These are phyloP conservation scores for Botrytis squamosa DNA, from an alignment of 2,329 filamentous ascomycete genomes.

Conservation along the genomic window DNA sequence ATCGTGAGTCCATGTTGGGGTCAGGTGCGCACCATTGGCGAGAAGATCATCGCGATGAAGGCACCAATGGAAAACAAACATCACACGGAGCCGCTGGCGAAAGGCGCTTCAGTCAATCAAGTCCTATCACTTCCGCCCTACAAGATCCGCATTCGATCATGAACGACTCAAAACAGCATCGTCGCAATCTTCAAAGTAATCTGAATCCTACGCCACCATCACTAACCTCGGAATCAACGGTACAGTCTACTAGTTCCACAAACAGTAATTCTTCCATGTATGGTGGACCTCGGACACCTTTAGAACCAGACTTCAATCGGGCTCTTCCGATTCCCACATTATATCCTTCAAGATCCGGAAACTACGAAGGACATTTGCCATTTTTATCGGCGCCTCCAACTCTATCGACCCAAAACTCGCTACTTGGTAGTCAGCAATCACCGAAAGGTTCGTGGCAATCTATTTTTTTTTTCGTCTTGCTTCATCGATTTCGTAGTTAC, in stretches of 20 bases:
- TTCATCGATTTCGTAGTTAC: not conserved
- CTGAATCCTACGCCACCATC: conserved; percentile 34
- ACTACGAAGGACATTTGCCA: conserved; percentile 35
- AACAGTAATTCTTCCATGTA: conserved; percentile 33
- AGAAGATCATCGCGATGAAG: conserved; percentile 33
- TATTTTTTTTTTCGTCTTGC: not conserved
- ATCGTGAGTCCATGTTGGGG: conserved; percentile 37
- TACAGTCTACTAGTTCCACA: conserved; percentile 32
- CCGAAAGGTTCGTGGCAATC: conserved; percentile 32
- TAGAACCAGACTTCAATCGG: conserved; percentile 37
- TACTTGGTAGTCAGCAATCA: conserved; percentile 29
- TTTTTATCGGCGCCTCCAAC: conserved; percentile 33
- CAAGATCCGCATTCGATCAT: conserved; percentile 27
- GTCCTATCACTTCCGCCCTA: conserved; percentile 1
- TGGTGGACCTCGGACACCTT: conserved; percentile 35
- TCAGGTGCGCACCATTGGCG: conserved; percentile 35
- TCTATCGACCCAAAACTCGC: conserved; percentile 33
- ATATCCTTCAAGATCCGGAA: conserved; percentile 33
- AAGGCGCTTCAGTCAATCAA: conserved; percentile 26
- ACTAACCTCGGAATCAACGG: conserved; percentile 36
- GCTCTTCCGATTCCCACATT: conserved; percentile 33
- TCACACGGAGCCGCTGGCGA: conserved; percentile 27
- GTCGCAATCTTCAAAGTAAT: conserved; percentile 27
- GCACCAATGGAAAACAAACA: conserved; percentile 24
- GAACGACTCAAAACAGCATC: conserved; percentile 30